Conservation (phyloP, 352 stramenopile genomes). For the Phytophthora quininea region DNA sequence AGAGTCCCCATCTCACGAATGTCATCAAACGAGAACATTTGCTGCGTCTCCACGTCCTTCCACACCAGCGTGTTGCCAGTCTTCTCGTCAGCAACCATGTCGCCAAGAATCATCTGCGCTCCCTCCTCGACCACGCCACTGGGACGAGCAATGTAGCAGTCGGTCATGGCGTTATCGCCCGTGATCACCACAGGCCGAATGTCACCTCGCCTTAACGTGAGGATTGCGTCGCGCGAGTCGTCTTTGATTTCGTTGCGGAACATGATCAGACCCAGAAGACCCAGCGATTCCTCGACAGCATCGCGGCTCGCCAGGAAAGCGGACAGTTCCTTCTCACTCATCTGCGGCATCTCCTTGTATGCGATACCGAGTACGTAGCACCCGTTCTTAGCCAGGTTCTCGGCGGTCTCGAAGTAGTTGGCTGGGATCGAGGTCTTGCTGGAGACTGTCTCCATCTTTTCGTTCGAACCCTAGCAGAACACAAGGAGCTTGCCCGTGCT, state of each 20-base stretch:
- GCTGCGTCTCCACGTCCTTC: conserved; percentile 69
- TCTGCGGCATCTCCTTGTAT: conserved; percentile 56
- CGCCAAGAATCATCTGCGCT: conserved; percentile 61
- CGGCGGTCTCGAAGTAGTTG: conserved; percentile 70
- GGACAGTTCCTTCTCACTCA: conserved; percentile 39
- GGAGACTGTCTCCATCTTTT: conserved; percentile 80
- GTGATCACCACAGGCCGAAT: conserved; percentile 89
- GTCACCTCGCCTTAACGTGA: conserved; percentile 75
- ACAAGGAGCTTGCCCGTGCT: conserved; percentile 62
- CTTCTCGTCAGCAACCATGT: conserved; percentile 55
- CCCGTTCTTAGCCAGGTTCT: conserved; percentile 74
- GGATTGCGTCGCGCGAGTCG: conserved; percentile 80
- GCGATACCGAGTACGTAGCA: conserved; percentile 91
- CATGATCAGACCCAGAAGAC: conserved; percentile 83
- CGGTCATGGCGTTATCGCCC: conserved; percentile 84
- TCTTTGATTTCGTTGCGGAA: conserved; percentile 92
- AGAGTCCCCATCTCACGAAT: conserved; percentile 45
- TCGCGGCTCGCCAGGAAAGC: conserved; percentile 66
- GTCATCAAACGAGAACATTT: conserved; percentile 54
- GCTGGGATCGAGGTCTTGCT: conserved; percentile 53
- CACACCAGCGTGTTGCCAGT: conserved; percentile 49
- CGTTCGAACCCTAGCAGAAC: conserved; percentile 91
- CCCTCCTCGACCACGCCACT: conserved; percentile 64
- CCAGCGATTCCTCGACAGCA: conserved; percentile 75
- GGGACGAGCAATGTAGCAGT: conserved; percentile 74